These are phyloP conservation scores for Trifolium fragiferum DNA, from an alignment of 306 rosid genomes.

Conservation along the genomic window DNA sequence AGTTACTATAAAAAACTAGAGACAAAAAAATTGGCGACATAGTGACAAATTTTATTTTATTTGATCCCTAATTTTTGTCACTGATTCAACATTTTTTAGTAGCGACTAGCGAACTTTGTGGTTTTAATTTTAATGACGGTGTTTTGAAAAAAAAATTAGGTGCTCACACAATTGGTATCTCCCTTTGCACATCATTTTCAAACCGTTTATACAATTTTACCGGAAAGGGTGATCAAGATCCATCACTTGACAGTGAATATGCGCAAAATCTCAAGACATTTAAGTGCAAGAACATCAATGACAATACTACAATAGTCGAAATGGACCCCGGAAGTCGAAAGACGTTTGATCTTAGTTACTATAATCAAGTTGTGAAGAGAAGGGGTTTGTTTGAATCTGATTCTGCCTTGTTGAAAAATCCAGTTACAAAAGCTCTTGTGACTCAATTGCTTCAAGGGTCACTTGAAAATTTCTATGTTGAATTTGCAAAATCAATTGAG, in stretches of 20 bases:
- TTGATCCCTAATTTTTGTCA: neutral
- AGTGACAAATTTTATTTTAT: neutral
- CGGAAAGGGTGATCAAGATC: slow-evolving; percentile 83
- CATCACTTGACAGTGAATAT: slow-evolving; percentile 73
- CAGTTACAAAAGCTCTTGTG: slow-evolving; percentile 54
- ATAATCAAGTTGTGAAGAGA: slow-evolving; percentile 59
- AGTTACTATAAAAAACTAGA: neutral
- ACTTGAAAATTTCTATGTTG: slow-evolving; percentile 53
- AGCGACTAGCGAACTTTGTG: neutral
- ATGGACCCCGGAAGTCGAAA: slow-evolving; percentile 94
- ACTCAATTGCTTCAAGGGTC: slow-evolving; percentile 62
- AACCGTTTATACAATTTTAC: slow-evolving; percentile 74
- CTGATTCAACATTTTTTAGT: neutral
- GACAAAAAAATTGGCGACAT: neutral
- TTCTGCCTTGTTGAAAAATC: slow-evolving; percentile 64
- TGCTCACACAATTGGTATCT: slow-evolving; percentile 85
- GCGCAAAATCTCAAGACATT: slow-evolving; percentile 74
- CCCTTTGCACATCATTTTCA: slow-evolving; percentile 70
- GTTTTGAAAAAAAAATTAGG: slow-evolving; percentile 46
- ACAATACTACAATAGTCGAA: slow-evolving; percentile 62
- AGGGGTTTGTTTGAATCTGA: slow-evolving; percentile 84
- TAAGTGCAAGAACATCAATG: slow-evolving; percentile 68
- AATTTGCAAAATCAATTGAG: slow-evolving; percentile 73
- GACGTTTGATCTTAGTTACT: slow-evolving; percentile 85
- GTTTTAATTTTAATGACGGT: neutral